Conservation (phyloP, 805 yeast species). For the Ogataea saltuana region DNA sequence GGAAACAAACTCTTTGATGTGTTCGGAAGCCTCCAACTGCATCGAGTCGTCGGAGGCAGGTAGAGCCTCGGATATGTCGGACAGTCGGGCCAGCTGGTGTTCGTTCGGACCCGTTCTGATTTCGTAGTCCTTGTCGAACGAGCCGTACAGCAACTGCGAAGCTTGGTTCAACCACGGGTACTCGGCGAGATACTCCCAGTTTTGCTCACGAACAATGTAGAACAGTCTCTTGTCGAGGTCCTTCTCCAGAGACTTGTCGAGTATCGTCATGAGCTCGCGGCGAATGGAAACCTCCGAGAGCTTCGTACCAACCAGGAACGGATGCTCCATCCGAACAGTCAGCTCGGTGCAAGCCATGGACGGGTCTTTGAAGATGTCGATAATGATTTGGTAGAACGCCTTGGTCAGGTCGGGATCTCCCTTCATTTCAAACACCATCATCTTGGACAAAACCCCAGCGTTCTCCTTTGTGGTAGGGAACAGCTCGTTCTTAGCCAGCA, state of each 20-base stretch:
- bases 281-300: slow-evolving; percentile 75
- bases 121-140: slow-evolving; percentile 56
- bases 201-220: slow-evolving; percentile 91
- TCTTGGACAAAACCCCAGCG: slow-evolving; percentile 88
- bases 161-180: slow-evolving; percentile 96
- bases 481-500: slow-evolving; percentile 74
- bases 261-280: slow-evolving; percentile 72
- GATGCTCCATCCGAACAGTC: slow-evolving; percentile 94
- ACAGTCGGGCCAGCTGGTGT: slow-evolving; percentile 53
- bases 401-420: slow-evolving; percentile 79
- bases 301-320: slow-evolving; percentile 91
- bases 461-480: slow-evolving; percentile 96
- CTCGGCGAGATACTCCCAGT: slow-evolving; percentile 94
- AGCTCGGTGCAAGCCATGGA: slow-evolving; percentile 79
- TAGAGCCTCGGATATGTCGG: slow-evolving; percentile 41
- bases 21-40: slow-evolving; percentile 23
- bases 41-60: slow-evolving; percentile 21
- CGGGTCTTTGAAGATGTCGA: slow-evolving; percentile 83
- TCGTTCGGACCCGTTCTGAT: slow-evolving; percentile 50
- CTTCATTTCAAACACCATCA: slow-evolving; percentile 88
- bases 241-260: slow-evolving; percentile 74
- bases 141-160: slow-evolving; percentile 77
- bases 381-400: slow-evolving; percentile 80
- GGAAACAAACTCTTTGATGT: slow-evolving; percentile 21
- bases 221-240: slow-evolving; percentile 77